phyloP scores from a whole-genome alignment of 257 asterid species.

The Solanum phureja region DNA sequence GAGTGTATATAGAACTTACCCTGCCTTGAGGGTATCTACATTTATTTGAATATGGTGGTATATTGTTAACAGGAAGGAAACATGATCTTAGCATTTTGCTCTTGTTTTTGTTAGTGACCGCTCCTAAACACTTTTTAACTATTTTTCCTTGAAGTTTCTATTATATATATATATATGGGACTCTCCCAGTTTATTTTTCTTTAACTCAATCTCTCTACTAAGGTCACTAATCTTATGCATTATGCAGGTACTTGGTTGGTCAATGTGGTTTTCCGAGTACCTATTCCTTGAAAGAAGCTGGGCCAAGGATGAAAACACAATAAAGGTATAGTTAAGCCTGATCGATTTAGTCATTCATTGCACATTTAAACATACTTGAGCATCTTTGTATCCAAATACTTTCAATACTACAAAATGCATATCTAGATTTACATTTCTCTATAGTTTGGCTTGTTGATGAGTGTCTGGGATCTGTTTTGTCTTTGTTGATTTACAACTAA shows the following conservation, averaged over 20 bases:
- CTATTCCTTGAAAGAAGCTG: slow-evolving; percentile 95
- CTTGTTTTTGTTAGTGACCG: not conserved
- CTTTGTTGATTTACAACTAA: not conserved
- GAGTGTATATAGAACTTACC: not conserved
- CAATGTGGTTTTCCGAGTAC: slow-evolving; percentile 97
- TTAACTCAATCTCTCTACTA: not conserved
- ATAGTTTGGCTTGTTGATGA: not conserved
- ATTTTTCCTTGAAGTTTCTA: not conserved
- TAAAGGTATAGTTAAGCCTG: slow-evolving; percentile 43
- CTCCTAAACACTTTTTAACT: not conserved
- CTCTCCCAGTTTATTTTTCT: not conserved
- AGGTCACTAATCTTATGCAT: not conserved
- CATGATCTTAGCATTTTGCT: not conserved
- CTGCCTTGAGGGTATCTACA: not conserved
- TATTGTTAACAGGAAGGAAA: not conserved
- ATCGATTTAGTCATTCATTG: not conserved
- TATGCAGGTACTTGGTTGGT: slow-evolving; percentile 95
- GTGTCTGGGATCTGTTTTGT: not conserved
- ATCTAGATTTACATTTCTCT: slow-evolving; percentile 3
- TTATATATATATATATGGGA: not conserved
- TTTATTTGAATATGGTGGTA: not conserved
- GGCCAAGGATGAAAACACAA: slow-evolving; percentile 86
- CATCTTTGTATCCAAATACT: not conserved
- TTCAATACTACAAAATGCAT: not conserved
- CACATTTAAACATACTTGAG: not conserved